Percentiles rank a stretch among this genome's conserved stretches.
phyloP scores from a whole-genome alignment of 257 asterid genomes.

The Verbascum thapsus region DNA sequence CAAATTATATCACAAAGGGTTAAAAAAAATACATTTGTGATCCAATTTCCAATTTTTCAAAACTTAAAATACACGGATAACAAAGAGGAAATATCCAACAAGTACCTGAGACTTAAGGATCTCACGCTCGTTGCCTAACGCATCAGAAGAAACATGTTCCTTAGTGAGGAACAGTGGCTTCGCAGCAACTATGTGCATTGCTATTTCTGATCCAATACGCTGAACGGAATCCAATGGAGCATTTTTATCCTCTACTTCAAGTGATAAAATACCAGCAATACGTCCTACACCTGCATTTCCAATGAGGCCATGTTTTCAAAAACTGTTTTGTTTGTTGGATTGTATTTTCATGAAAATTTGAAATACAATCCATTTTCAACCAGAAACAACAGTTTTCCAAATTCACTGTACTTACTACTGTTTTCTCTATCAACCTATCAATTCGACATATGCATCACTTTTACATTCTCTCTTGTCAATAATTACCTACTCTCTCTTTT shows the following conservation, averaged over 20 bases:
- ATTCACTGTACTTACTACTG: too few relatives aligned
- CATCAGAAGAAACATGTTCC: conserved; percentile 80
- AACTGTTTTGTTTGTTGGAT: too few relatives aligned
- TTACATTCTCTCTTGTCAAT: too few relatives aligned
- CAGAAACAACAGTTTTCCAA: too few relatives aligned
- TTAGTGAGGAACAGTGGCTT: conserved; percentile 79
- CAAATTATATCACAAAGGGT: too few relatives aligned
- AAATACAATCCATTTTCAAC: too few relatives aligned
- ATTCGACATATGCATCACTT: too few relatives aligned
- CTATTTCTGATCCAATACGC: conserved; percentile 87
- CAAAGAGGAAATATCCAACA: conserved; percentile 19
- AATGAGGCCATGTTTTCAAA: conserved; percentile 13
- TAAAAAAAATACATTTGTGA: neutral
- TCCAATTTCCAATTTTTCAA: conserved; percentile 8
- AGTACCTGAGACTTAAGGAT: conserved; percentile 91
- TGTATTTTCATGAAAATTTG: too few relatives aligned
- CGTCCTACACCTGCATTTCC: conserved; percentile 78
- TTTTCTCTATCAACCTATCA: too few relatives aligned
- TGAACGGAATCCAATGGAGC: conserved; percentile 69
- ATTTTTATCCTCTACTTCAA: conserved; percentile 79
- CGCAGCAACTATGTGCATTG: conserved; percentile 97
- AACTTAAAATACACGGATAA: neutral
- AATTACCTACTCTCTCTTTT: too few relatives aligned
- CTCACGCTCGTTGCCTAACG: conserved; percentile 75
- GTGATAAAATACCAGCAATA: conserved; percentile 84